Percentiles rank a stretch among this genome's conserved stretches.
Conservation (phyloP, 345 rosid species). For the Crucihimalaya himalaica region DNA sequence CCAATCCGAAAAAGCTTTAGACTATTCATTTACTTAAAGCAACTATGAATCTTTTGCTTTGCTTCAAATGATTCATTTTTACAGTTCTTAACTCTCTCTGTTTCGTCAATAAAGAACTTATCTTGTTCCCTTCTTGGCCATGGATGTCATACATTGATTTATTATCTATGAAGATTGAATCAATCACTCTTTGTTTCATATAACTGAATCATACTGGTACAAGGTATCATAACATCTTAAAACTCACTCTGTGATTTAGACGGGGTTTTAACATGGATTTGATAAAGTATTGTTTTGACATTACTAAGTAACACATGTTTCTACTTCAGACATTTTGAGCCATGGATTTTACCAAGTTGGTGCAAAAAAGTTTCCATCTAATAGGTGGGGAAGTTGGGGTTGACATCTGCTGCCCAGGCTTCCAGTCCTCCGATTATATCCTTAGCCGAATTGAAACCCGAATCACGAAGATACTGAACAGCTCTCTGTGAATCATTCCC, state of each 20-base stretch:
- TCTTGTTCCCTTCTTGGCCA: neutral
- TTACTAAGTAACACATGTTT: slow-evolving; percentile 15
- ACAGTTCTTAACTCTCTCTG: neutral
- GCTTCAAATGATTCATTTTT: slow-evolving; percentile 9
- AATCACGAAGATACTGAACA: slow-evolving; percentile 59
- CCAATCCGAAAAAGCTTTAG: neutral
- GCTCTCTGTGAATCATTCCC: slow-evolving; percentile 97
- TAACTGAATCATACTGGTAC: neutral
- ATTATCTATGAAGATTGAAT: neutral
- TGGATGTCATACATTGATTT: neutral
- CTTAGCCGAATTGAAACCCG: slow-evolving; percentile 64
- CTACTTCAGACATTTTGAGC: neutral
- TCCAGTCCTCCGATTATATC: slow-evolving; percentile 86
- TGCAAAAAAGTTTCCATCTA: slow-evolving; percentile 31
- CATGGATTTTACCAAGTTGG: neutral
- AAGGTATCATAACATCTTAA: slow-evolving; percentile 2
- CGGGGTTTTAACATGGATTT: neutral
- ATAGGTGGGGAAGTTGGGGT: slow-evolving; percentile 78
- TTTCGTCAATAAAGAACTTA: slow-evolving; percentile 1
- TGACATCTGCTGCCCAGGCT: slow-evolving; percentile 76
- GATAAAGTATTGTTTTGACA: slow-evolving; percentile 1
- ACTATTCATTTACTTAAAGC: neutral
- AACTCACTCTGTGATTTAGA: neutral
- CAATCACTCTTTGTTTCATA: neutral
- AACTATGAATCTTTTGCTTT: slow-evolving; percentile 20